phyloP scores from a whole-genome alignment of 1,284 basidiomycete genomes.

The Cryptococcus sp. region DNA sequence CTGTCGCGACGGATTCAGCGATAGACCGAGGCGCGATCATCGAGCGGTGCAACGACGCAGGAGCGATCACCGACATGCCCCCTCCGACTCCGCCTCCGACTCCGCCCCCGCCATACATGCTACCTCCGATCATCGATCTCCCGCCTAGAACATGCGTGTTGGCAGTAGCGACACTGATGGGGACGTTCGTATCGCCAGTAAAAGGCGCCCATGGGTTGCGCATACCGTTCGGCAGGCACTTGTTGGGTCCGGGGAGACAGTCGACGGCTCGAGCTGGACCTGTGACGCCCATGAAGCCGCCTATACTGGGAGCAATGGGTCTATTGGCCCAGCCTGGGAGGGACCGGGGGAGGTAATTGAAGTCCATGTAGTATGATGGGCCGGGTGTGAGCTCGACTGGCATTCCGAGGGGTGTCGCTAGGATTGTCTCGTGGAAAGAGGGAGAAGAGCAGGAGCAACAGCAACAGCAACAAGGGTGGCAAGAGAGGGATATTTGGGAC shows the following conservation, averaged over 20 bases:
- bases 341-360: background rate
- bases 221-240: slow-evolving; percentile 27
- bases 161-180: slow-evolving; percentile 4
- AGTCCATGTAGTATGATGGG: background rate
- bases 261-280: slow-evolving; percentile 13
- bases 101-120: too few relatives aligned
- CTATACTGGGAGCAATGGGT: background rate
- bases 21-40: background rate
- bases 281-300: background rate
- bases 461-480: too few relatives aligned
- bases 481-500: too few relatives aligned
- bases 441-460: too few relatives aligned
- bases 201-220: slow-evolving; percentile 30
- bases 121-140: too few relatives aligned
- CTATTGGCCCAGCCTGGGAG: background rate
- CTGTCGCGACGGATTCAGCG: slow-evolving; percentile 1
- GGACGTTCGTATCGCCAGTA: slow-evolving; percentile 22
- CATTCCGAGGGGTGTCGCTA: background rate
- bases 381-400: background rate
- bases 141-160: background rate
- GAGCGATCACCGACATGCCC: slow-evolving; percentile 6
- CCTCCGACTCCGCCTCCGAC: slow-evolving; percentile 5
- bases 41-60: background rate
- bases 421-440: too few relatives aligned
- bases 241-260: slow-evolving; percentile 5